A percentile compares a stretch with the other conserved stretches of the same genome.
Evolutionary conservation across 257 asterid species (phyloP).

Genomic region (Fraxinus excelsior): DNA sequence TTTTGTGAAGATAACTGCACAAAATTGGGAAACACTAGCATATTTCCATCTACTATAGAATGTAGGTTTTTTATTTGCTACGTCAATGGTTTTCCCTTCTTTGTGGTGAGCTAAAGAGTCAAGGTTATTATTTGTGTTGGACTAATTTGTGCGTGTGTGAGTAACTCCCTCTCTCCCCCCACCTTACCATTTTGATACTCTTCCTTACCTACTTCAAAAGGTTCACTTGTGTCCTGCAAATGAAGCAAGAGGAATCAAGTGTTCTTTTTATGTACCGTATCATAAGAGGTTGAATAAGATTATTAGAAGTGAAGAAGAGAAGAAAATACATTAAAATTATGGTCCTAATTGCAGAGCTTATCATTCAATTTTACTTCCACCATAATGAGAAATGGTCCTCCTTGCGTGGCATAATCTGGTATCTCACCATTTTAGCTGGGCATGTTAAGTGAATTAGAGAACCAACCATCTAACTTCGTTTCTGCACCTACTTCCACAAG

Average conservation of each 20-base stretch:
- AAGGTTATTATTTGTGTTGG: not conserved
- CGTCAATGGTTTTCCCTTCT: not conserved
- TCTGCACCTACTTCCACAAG: not conserved
- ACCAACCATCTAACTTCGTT: not conserved
- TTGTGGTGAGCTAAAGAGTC: not conserved
- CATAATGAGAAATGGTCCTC: not conserved
- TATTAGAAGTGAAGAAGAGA: not conserved
- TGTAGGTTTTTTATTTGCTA: not conserved
- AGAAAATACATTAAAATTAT: conserved; percentile 2
- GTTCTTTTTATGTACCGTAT: not conserved
- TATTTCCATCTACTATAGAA: not conserved
- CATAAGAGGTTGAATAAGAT: not conserved
- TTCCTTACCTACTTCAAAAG: not conserved
- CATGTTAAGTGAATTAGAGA: not conserved
- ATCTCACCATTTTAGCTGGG: not conserved
- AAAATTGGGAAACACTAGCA: not conserved
- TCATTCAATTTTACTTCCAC: not conserved
- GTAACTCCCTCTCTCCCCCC: not conserved
- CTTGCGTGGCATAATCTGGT: not conserved
- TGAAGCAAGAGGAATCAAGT: not conserved
- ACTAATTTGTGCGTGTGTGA: not conserved
- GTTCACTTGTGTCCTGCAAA: not conserved
- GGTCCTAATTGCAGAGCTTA: not conserved
- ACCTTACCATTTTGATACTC: not conserved
- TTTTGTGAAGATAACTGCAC: not conserved